Evolutionary conservation across 1,284 basidiomycete genomes (phyloP).

Genomic region (Wolfiporia cocos): DNA sequence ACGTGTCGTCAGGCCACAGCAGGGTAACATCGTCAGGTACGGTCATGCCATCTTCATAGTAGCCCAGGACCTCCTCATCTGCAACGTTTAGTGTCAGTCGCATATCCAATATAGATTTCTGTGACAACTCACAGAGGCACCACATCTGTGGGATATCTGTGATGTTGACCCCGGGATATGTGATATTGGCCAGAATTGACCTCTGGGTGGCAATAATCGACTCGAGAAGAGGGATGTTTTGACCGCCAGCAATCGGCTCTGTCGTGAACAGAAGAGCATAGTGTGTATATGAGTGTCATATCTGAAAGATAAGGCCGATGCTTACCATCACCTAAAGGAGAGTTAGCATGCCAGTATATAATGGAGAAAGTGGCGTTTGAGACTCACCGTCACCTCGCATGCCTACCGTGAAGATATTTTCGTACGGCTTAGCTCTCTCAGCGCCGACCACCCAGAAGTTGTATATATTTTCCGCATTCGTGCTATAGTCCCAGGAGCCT

Average conservation of each 20-base stretch:
- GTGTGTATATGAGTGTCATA: neutral
- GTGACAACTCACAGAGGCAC: conserved; percentile 46
- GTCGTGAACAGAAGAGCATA: too few relatives aligned
- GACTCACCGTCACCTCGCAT: conserved; percentile 59
- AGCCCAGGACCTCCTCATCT: conserved; percentile 65
- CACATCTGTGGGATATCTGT: conserved; percentile 58
- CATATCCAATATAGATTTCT: neutral
- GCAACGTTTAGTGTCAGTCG: neutral
- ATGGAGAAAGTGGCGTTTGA: too few relatives aligned
- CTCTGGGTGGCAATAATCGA: conserved; percentile 57
- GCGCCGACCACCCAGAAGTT: conserved; percentile 56
- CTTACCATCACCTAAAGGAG: conserved; percentile 22
- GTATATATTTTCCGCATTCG: conserved; percentile 47
- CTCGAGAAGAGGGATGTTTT: conserved; percentile 47
- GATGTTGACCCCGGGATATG: conserved; percentile 44
- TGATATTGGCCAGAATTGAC: conserved; percentile 47
- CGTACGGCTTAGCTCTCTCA: conserved; percentile 47
- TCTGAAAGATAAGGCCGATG: too few relatives aligned
- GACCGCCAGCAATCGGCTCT: conserved; percentile 47
- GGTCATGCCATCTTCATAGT: conserved; percentile 55
- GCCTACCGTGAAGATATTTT: conserved; percentile 57
- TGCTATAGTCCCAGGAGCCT: conserved; percentile 58
- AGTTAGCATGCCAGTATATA: too few relatives aligned
- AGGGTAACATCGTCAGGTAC: conserved; percentile 51
- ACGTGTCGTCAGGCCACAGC: conserved; percentile 62